Conservation (phyloP, 768 basidiomycete species). For the Boletus edulis region DNA sequence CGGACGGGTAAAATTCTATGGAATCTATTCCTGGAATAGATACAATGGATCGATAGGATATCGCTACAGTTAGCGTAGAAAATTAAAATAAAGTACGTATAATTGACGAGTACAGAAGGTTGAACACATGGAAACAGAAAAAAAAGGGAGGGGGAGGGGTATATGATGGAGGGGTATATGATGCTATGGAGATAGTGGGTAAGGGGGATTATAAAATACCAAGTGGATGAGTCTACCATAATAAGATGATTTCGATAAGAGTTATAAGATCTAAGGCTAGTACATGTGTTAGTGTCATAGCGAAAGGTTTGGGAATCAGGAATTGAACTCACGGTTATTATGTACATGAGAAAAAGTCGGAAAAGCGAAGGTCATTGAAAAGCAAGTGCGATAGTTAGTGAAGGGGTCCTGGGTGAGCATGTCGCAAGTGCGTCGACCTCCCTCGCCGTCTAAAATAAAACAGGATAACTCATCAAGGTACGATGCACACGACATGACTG, state of each 20-base stretch:
- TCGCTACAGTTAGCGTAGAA: slow-evolving; percentile 16
- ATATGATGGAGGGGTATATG: slow-evolving; percentile 1
- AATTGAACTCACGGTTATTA: slow-evolving; percentile 2
- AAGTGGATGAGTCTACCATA: neutral
- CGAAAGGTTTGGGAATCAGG: neutral
- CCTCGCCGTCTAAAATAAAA: neutral
- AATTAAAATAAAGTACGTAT: neutral
- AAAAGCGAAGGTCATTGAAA: neutral
- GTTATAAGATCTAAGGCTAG: slow-evolving; percentile 1
- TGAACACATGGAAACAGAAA: neutral
- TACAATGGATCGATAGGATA: slow-evolving; percentile 8
- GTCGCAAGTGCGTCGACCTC: neutral
- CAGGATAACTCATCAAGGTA: neutral
- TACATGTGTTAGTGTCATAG: neutral
- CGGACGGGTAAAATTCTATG: neutral
- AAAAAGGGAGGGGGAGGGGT: neutral
- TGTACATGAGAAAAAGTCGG: neutral
- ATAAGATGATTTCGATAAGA: neutral
- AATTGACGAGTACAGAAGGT: neutral
- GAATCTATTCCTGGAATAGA: slow-evolving; percentile 2
- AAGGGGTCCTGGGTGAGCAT: neutral
- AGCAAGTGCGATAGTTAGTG: neutral
- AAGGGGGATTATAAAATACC: neutral
- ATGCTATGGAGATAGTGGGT: neutral
- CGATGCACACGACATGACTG: neutral